These are phyloP conservation scores for Talaromyces ruber DNA, from an alignment of 495 filamentous ascomycete genomes.

Conservation along the genomic window DNA sequence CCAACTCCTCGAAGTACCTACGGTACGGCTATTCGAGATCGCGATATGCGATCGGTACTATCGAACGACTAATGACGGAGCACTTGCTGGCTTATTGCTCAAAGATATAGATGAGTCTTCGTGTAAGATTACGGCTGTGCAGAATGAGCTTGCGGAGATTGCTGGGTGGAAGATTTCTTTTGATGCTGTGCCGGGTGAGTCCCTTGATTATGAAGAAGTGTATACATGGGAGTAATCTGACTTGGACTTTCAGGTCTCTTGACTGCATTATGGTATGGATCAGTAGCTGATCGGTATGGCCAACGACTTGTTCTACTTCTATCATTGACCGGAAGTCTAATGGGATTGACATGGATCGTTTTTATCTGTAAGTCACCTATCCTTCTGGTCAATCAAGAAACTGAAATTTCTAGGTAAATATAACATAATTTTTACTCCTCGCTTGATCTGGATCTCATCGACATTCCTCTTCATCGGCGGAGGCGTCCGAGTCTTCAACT, in stretches of 20 bases:
- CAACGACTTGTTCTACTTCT: neutral
- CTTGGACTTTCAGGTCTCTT: neutral
- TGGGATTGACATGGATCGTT: neutral
- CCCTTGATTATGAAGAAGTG: neutral
- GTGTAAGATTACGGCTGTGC: constrained; percentile 12
- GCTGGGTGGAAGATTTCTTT: constrained; percentile 13
- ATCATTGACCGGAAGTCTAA: neutral
- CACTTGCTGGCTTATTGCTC: neutral
- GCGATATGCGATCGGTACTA: neutral
- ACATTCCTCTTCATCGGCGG: constrained; percentile 14
- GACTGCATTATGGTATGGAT: neutral
- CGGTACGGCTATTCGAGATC: neutral
- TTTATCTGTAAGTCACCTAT: neutral
- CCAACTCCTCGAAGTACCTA: neutral
- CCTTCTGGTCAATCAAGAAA: neutral
- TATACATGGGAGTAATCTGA: neutral
- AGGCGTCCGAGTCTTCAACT: constrained; percentile 12
- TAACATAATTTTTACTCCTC: neutral
- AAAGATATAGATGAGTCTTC: neutral
- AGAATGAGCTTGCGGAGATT: constrained; percentile 11
- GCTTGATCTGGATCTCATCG: constrained; percentile 10
- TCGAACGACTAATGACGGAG: neutral
- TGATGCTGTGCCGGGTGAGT: constrained; percentile 11
- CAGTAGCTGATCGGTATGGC: neutral
- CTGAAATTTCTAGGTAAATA: neutral